Percentiles rank a stretch among this genome's conserved stretches.
phyloP scores from a whole-genome alignment of 1,139 yeast species.

The Saccharomycopsis crataegensis region DNA sequence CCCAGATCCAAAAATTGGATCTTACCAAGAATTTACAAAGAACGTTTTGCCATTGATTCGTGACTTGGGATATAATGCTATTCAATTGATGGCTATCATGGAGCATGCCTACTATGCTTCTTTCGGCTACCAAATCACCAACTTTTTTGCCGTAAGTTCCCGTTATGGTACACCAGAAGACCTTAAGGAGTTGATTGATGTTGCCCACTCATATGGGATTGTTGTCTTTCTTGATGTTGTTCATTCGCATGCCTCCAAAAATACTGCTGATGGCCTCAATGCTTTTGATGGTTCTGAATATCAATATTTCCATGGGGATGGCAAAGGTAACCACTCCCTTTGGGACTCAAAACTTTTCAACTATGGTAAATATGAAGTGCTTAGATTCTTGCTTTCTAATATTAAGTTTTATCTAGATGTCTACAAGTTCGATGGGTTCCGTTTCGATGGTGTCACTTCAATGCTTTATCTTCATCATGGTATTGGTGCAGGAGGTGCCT shows the following conservation, averaged over 20 bases:
- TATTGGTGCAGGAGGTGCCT: slow-evolving; percentile 70
- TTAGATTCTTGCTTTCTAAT: slow-evolving; percentile 81
- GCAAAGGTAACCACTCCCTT: slow-evolving; percentile 76
- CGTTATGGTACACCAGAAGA: slow-evolving; percentile 95
- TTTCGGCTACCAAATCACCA: slow-evolving; percentile 92
- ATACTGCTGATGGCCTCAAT: slow-evolving; percentile 89
- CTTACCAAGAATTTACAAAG: slow-evolving; percentile 76
- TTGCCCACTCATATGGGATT: slow-evolving; percentile 85
- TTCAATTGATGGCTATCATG: slow-evolving; percentile 97
- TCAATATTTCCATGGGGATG: slow-evolving; percentile 81
- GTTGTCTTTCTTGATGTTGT: slow-evolving; percentile 86
- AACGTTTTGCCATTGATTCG: slow-evolving; percentile 79
- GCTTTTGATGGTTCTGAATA: slow-evolving; percentile 94
- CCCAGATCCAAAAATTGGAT: slow-evolving; percentile 77
- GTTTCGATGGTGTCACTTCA: slow-evolving; percentile 95
- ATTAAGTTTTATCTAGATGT: slow-evolving; percentile 78
- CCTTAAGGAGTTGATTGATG: slow-evolving; percentile 79
- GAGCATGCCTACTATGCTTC: slow-evolving; percentile 98
- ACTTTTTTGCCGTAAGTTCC: slow-evolving; percentile 83
- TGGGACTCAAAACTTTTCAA: slow-evolving; percentile 96
- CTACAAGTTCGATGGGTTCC: slow-evolving; percentile 85
- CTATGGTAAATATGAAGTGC: slow-evolving; percentile 84
- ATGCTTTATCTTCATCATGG: slow-evolving; percentile 94
- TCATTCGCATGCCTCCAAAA: slow-evolving; percentile 93
- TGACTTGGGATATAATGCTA: slow-evolving; percentile 81